Evolutionary conservation across 768 basidiomycete genomes (phyloP).

Genomic region (Phaeotremella fagi): DNA sequence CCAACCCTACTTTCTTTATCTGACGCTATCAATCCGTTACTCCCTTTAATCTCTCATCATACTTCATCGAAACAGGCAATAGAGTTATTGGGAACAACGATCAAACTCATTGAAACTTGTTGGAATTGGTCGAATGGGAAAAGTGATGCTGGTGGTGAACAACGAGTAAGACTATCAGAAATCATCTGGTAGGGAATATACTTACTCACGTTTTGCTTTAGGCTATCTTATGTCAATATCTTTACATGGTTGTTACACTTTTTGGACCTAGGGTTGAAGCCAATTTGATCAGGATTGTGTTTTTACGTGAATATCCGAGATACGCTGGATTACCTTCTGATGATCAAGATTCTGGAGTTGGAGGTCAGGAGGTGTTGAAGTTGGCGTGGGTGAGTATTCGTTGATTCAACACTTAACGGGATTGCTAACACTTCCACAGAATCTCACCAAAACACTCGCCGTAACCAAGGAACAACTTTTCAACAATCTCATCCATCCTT

Average conservation of each 20-base stretch:
- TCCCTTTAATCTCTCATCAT: constrained; percentile 11
- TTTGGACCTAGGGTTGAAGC: constrained; percentile 15
- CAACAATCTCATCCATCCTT: not conserved
- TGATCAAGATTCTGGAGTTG: not conserved
- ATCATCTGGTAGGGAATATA: not conserved
- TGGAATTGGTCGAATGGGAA: constrained; percentile 5
- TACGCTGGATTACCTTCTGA: not conserved
- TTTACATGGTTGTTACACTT: constrained; percentile 15
- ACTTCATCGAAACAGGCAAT: constrained; percentile 4
- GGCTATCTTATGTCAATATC: constrained; percentile 23
- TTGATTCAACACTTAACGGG: not conserved
- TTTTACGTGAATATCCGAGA: constrained; percentile 12
- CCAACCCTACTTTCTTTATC: constrained; percentile 19
- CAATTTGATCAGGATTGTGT: constrained; percentile 18
- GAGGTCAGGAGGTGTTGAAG: not conserved
- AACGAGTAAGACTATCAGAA: constrained; percentile 1
- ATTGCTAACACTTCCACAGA: no score
- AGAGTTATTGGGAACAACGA: not conserved
- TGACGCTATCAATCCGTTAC: constrained; percentile 9
- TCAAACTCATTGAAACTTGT: constrained; percentile 2
- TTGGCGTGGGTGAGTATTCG: constrained; percentile 9
- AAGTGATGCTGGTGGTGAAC: constrained; percentile 13
- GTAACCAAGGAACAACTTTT: not conserved
- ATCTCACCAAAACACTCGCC: not conserved
- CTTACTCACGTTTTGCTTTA: not conserved